These are phyloP conservation scores for Sugiyamaella neomexicana DNA, from an alignment of 1,139 yeast genomes.

Conservation along the genomic window DNA sequence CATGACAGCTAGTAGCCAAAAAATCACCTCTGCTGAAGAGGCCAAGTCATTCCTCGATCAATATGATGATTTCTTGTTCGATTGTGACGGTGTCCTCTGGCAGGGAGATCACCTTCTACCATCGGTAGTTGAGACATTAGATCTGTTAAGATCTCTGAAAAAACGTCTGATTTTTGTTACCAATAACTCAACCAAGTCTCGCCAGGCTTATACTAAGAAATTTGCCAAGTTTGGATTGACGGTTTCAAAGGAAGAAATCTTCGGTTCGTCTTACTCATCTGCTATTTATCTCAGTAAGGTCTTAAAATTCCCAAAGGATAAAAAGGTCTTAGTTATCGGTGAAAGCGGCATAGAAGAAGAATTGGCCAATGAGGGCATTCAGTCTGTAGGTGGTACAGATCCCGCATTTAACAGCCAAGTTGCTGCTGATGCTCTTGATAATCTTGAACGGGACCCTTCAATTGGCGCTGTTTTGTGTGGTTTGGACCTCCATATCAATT, in stretches of 20 bases:
- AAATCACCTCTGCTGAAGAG: constrained; percentile 49
- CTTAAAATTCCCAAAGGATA: constrained; percentile 63
- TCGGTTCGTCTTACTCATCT: constrained; percentile 89
- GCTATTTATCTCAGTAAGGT: constrained; percentile 84
- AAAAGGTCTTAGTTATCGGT: constrained; percentile 86
- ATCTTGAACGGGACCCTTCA: constrained; percentile 55
- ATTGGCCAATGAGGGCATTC: constrained; percentile 63
- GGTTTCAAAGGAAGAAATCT: constrained; percentile 70
- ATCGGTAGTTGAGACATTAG: constrained; percentile 64
- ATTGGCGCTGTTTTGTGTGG: constrained; percentile 94
- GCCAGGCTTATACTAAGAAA: constrained; percentile 72
- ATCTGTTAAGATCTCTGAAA: constrained; percentile 50
- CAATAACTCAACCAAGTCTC: constrained; percentile 89
- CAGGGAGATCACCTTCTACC: constrained; percentile 74
- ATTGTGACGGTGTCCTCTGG: constrained; percentile 95
- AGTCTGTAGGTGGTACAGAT: constrained; percentile 73
- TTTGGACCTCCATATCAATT: constrained; percentile 70
- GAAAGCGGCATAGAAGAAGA: constrained; percentile 80
- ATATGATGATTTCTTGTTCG: constrained; percentile 83
- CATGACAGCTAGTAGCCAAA: constrained; percentile 27
- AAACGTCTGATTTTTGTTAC: constrained; percentile 87
- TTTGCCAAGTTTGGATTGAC: constrained; percentile 71
- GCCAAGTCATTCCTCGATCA: constrained; percentile 56
- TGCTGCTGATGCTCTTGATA: constrained; percentile 39
- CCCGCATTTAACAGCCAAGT: constrained; percentile 33